Percentiles rank a stretch among this genome's conserved stretches.
Conservation (phyloP, 2,329 filamentous ascomycete genomes). For the Penicillium sp. region DNA sequence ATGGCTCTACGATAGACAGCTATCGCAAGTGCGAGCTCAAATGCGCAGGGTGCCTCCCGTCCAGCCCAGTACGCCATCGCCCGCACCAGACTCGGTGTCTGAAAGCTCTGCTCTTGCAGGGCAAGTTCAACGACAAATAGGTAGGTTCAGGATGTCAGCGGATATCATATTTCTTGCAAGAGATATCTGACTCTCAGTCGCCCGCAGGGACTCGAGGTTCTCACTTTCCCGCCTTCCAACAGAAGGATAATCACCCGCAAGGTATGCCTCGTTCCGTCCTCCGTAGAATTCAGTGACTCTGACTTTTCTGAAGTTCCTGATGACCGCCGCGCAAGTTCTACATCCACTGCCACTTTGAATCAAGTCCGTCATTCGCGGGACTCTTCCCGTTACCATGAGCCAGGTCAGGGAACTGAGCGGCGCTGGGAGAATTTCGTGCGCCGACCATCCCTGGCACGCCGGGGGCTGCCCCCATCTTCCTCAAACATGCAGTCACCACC, state of each 20-base stretch:
- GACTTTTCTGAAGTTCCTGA: constrained; percentile 12
- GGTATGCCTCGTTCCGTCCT: constrained; percentile 14
- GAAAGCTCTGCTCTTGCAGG: constrained; percentile 37
- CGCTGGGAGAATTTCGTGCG: constrained; percentile 18
- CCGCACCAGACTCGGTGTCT: constrained; percentile 38
- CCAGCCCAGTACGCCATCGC: constrained; percentile 39
- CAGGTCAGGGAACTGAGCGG: constrained; percentile 23
- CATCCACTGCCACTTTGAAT: constrained; percentile 25
- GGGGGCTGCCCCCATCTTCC: constrained; percentile 19
- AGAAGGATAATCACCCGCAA: constrained; percentile 29
- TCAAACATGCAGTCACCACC: constrained; percentile 27
- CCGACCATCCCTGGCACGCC: constrained; percentile 20
- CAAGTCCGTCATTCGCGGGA: constrained; percentile 22
- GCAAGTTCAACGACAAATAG: constrained; percentile 20
- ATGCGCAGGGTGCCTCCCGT: constrained; percentile 59
- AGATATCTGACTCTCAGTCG: too few species aligned
- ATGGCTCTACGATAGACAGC: constrained; percentile 86
- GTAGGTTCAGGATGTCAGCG: too few species aligned
- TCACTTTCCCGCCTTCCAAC: constrained; percentile 34
- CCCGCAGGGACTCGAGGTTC: constrained; percentile 34
- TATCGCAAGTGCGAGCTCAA: constrained; percentile 83
- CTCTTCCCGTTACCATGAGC: constrained; percentile 20
- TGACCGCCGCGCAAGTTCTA: constrained; percentile 26
- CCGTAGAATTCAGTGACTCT: not conserved
- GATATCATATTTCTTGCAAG: too few species aligned